Evolutionary conservation across 768 basidiomycete genomes (phyloP).

Genomic region (Trametes coccinea): DNA sequence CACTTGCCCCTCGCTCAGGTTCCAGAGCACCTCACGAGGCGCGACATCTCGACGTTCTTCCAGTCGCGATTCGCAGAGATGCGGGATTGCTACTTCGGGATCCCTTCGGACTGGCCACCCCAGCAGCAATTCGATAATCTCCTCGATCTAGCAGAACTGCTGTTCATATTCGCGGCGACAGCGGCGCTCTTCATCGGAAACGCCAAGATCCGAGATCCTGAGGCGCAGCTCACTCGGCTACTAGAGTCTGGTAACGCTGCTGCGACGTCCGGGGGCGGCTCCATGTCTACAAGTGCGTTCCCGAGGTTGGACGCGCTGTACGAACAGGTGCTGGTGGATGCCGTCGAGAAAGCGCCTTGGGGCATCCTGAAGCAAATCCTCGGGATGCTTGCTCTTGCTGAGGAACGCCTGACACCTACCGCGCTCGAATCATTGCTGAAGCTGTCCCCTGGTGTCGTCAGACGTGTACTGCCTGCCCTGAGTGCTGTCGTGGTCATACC

Average conservation of each 20-base stretch:
- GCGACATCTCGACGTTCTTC: conserved; percentile 3
- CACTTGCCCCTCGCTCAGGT: background rate
- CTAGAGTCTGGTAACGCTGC: background rate
- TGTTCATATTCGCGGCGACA: conserved; percentile 29
- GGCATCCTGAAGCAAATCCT: background rate
- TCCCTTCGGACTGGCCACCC: background rate
- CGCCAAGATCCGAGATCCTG: conserved; percentile 1
- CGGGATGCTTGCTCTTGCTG: background rate
- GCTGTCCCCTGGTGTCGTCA: background rate
- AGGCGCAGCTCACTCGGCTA: background rate
- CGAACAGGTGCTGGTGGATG: background rate
- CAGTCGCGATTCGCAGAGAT: background rate
- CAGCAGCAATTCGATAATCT: background rate
- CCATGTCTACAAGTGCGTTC: background rate
- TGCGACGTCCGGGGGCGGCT: background rate
- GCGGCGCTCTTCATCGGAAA: conserved; percentile 21
- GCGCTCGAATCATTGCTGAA: background rate
- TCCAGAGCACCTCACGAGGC: background rate
- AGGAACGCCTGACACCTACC: background rate
- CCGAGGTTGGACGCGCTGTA: conserved; percentile 21
- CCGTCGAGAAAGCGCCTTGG: background rate
- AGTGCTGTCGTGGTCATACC: conserved; percentile 20
- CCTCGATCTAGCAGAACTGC: background rate
- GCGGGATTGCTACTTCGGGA: background rate
- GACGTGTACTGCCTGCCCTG: conserved; percentile 9